These are phyloP conservation scores for Magnaporthiopsis rhizophila DNA, from an alignment of 2,329 filamentous ascomycete species.

Conservation along the genomic window DNA sequence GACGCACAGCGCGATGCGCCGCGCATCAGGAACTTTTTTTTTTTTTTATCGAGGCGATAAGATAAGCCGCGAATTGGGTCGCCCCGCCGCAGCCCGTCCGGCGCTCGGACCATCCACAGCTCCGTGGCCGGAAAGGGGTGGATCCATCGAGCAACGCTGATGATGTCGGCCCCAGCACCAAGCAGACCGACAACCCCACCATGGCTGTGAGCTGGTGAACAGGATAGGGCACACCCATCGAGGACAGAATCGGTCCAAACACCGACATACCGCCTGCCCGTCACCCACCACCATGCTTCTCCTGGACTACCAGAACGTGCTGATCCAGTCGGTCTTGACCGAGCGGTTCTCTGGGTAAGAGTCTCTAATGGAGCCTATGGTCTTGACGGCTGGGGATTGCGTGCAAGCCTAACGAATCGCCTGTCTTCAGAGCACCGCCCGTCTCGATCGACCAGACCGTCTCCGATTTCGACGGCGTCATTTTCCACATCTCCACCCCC, in stretches of 20 bases:
- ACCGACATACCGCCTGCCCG: neutral
- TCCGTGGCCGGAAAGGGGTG: neutral
- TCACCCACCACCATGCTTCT: slow-evolving; percentile 61
- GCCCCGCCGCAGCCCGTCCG: no score
- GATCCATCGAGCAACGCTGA: neutral
- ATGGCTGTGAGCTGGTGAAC: neutral
- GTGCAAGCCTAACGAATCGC: neutral
- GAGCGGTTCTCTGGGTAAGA: slow-evolving; percentile 87
- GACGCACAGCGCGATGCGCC: neutral
- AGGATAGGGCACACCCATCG: neutral
- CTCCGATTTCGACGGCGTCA: slow-evolving; percentile 98
- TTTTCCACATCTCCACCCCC: slow-evolving; percentile 96
- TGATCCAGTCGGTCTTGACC: slow-evolving; percentile 92
- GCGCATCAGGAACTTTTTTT: slow-evolving; percentile 10
- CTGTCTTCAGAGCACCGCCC: slow-evolving; percentile 60
- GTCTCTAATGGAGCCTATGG: neutral
- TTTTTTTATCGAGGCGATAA: slow-evolving; percentile 10
- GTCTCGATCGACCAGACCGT: slow-evolving; percentile 94
- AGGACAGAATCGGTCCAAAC: neutral
- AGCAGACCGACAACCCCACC: neutral
- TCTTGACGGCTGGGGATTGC: neutral
- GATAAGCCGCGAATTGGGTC: slow-evolving; percentile 9
- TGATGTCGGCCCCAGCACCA: neutral
- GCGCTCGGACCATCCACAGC: neutral
- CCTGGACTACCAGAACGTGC: slow-evolving; percentile 96